Base-by-base conservation (phyloP, 768 basidiomycete genomes). In the Xerocomus spinulosus region DNA sequence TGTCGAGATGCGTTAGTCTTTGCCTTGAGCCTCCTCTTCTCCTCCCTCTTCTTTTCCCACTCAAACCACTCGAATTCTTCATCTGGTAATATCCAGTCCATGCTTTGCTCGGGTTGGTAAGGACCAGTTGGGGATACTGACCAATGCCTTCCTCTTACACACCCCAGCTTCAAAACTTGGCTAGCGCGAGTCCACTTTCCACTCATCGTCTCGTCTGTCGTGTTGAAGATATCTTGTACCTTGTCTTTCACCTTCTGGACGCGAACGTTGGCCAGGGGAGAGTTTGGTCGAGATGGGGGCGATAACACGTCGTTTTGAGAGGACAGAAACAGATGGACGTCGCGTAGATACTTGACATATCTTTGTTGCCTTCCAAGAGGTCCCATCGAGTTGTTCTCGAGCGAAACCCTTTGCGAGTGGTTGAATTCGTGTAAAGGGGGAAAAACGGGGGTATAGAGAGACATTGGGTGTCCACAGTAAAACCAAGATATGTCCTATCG, bases 1-100 rank as follows among this genome's bases (percentile, higher is more conserved):
- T 41, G 51, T 39, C 52, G 58, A 14, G 55, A 46, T 8, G 41
- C 36, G 8, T 51, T 57, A 1, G 49, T 55, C 40, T 50, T 59
- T 35, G 37, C 48, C 37, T 52, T 60, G 39, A 55, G 43, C 15
- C 56, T 47, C 33, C 53, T 56, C 5, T 28, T 30, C 28, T 56
- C 58, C 46, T 57, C 53, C 42, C 55, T 60, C 50, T 56, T 61
- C 49, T 51, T 63, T 60, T 79, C 78, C 69, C 71, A 75, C 21
- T 69, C 68, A 13, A 66, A 50, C 78, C 79, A 79, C 29, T 75
- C 73, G 37, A 68, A 68, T 57, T 81, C 79, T 15, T 71, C 74
- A 21, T 69, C 68, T 10, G 77, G 75, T 53, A 79, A 44, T 54
- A 70, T 57, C 62, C 64, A 66, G 28, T 64, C 60, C 18, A 57